Evolutionary conservation across 495 filamentous ascomycete species (phyloP).

Genomic region (Parmelia sp.): DNA sequence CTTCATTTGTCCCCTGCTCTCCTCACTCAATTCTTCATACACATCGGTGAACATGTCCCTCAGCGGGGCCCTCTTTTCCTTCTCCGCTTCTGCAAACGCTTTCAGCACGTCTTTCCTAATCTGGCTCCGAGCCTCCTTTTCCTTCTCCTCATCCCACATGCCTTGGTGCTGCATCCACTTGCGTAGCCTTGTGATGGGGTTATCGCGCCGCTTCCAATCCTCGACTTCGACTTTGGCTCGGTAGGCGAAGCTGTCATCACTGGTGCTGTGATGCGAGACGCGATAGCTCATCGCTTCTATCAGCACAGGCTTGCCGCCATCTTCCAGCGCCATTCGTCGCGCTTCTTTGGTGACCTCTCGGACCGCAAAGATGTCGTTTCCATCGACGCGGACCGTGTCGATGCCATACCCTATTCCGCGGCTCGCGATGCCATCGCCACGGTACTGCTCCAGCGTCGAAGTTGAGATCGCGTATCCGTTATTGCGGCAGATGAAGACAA

Average conservation of each 20-base stretch:
- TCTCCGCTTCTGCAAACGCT: slow-evolving; percentile 82
- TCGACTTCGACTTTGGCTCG: slow-evolving; percentile 91
- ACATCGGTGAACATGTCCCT: slow-evolving; percentile 76
- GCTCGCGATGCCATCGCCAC: slow-evolving; percentile 92
- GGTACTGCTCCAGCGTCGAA: slow-evolving; percentile 91
- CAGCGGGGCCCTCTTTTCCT: slow-evolving; percentile 78
- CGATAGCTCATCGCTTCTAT: slow-evolving; percentile 98
- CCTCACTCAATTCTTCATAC: slow-evolving; percentile 81
- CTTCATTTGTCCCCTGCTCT: slow-evolving; percentile 69
- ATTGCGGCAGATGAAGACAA: slow-evolving; percentile 94
- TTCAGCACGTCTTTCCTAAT: slow-evolving; percentile 69
- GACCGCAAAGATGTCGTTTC: slow-evolving; percentile 95
- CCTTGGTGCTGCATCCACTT: slow-evolving; percentile 85
- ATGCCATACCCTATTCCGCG: slow-evolving; percentile 95
- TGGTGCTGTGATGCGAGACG: slow-evolving; percentile 93
- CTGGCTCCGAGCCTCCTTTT: slow-evolving; percentile 61
- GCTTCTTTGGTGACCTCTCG: slow-evolving; percentile 76
- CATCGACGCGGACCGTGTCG: slow-evolving; percentile 92
- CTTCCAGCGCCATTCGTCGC: slow-evolving; percentile 65
- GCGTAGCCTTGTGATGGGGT: slow-evolving; percentile 81
- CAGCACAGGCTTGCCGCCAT: slow-evolving; percentile 73
- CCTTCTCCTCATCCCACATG: slow-evolving; percentile 76
- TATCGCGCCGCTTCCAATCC: slow-evolving; percentile 95
- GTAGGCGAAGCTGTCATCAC: slow-evolving; percentile 96
- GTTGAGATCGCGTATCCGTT: slow-evolving; percentile 97